These are phyloP conservation scores for Aspergillus clavatus DNA, from an alignment of 2,329 filamentous ascomycete species.

Conservation along the genomic window DNA sequence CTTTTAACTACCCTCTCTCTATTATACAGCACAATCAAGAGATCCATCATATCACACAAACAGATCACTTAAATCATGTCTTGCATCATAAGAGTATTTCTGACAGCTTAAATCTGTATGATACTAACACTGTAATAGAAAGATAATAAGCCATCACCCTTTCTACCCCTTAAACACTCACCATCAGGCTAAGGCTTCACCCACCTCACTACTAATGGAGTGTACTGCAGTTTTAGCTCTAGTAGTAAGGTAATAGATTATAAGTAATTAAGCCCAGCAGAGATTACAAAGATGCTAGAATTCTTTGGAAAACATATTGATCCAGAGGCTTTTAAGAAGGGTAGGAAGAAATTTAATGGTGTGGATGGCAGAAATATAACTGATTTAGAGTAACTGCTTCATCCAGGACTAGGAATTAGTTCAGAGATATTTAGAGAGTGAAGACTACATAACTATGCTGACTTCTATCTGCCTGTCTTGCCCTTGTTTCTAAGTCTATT, in stretches of 20 bases:
- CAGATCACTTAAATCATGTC: constrained; percentile 3
- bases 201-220: constrained; percentile 6
- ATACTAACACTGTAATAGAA: constrained; percentile 1
- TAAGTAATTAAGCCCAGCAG: constrained; percentile 3
- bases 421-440: neutral
- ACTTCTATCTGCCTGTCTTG: constrained; percentile 3
- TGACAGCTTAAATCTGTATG: neutral
- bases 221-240: constrained; percentile 2
- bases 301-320: constrained; percentile 1
- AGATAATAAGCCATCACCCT: neutral
- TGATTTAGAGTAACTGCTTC: constrained; percentile 4
- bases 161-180: constrained; percentile 2
- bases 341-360: constrained; percentile 1
- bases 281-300: constrained; percentile 1
- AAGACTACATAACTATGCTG: constrained; percentile 1
- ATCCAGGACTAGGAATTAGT: constrained; percentile 1
- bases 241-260: constrained; percentile 6
- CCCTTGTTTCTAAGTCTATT: constrained; percentile 6
- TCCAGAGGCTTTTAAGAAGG: neutral
- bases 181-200: constrained; percentile 1
- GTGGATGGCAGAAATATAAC: constrained; percentile 4
- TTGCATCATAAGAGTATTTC: constrained; percentile 2
- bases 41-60: constrained; percentile 2
- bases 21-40: constrained; percentile 2
- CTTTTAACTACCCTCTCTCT: neutral